These are phyloP conservation scores for Alternaria sp. DNA, from an alignment of 2,329 filamentous ascomycete species.

Conservation along the genomic window DNA sequence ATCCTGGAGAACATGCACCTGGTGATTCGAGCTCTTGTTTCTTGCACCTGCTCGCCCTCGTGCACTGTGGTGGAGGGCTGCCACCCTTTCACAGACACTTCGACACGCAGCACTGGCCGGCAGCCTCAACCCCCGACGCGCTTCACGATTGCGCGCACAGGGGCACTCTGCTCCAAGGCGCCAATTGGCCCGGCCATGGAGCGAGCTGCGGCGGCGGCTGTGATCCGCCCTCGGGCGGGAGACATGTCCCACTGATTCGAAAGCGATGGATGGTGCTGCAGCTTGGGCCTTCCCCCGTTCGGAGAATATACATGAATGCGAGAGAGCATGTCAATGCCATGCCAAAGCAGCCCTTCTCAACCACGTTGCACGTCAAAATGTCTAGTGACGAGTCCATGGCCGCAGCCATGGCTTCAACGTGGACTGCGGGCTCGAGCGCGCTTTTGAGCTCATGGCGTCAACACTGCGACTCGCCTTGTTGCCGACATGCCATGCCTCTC, in stretches of 20 bases:
- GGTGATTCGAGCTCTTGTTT: constrained; percentile 17
- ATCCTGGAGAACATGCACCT: constrained; percentile 3
- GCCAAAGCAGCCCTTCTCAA: not conserved
- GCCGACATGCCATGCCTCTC: constrained; percentile 21
- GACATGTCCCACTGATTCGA: constrained; percentile 23
- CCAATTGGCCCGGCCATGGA: constrained; percentile 24
- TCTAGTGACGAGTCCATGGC: constrained; percentile 3
- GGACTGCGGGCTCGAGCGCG: constrained; percentile 26
- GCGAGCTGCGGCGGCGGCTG: constrained; percentile 31
- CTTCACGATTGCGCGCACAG: constrained; percentile 18
- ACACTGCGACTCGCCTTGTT: constrained; percentile 22
- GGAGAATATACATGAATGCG: constrained; percentile 21
- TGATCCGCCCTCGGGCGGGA: constrained; percentile 35
- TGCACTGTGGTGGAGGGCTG: constrained; percentile 12
- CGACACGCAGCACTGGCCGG: constrained; percentile 11
- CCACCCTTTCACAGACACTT: constrained; percentile 16
- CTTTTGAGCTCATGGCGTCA: constrained; percentile 31
- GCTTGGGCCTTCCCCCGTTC: constrained; percentile 25
- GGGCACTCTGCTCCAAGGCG: constrained; percentile 16
- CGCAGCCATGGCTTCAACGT: constrained; percentile 19
- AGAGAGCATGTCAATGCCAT: constrained; percentile 1
- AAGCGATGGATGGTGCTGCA: constrained; percentile 19
- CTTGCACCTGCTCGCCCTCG: constrained; percentile 14
- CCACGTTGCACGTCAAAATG: constrained; percentile 14
- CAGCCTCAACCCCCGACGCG: constrained; percentile 16